Evolutionary conservation across 208 protist species (phyloP).

Genomic region (Acanthamoeba castellanii): DNA sequence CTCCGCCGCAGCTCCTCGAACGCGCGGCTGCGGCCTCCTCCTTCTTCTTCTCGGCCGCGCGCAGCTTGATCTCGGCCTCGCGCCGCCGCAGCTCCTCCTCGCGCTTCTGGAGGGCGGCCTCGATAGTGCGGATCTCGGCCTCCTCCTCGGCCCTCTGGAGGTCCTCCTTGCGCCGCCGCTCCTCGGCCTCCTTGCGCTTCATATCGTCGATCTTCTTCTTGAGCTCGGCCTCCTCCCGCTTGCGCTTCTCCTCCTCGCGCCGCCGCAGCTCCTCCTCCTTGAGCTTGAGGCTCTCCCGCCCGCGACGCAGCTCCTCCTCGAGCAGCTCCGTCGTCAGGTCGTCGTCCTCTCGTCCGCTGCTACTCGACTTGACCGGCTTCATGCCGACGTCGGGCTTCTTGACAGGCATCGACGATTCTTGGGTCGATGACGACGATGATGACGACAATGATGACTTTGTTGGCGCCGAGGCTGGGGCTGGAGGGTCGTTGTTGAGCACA

Average conservation of each 20-base stretch:
- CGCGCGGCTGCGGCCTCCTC: background rate
- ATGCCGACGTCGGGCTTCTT: no score
- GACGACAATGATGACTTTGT: no score
- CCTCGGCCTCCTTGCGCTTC: slow-evolving; percentile 41
- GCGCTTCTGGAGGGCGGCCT: background rate
- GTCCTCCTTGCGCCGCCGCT: slow-evolving; percentile 25
- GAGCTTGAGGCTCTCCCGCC: background rate
- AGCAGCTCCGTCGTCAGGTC: background rate
- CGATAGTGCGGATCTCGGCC: background rate
- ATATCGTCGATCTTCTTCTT: slow-evolving; percentile 23
- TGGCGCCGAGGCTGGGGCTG: no score
- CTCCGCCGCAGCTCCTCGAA: background rate
- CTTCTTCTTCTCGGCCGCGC: background rate
- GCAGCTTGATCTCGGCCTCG: background rate
- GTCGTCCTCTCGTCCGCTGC: background rate
- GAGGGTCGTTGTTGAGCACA: no score
- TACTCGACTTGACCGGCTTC: no score
- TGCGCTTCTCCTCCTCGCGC: slow-evolving; percentile 30
- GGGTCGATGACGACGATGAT: no score
- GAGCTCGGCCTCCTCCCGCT: background rate
- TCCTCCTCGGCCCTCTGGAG: background rate
- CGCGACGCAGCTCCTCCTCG: background rate
- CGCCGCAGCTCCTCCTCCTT: slow-evolving; percentile 39
- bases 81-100: background rate
- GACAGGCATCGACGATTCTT: no score